A percentile compares a stretch with the other conserved stretches of the same genome.
Conservation (phyloP, 176 grass and related monocot species). For the Alopecurus myosuroides region DNA sequence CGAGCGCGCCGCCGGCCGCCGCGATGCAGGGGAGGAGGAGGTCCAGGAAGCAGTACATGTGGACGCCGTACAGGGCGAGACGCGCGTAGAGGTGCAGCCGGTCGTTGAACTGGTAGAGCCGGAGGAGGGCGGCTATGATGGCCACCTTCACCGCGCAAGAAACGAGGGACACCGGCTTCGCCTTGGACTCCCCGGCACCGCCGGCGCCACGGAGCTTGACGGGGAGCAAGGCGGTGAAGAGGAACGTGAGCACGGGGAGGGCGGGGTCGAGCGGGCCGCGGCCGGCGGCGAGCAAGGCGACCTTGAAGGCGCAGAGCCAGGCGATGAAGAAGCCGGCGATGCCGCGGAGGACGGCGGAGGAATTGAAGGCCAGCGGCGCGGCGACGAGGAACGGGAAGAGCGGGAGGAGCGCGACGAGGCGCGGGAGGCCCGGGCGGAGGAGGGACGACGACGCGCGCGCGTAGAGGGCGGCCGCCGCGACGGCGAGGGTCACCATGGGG, state of each 20-base stretch:
- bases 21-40: constrained; percentile 25
- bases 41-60: constrained; percentile 40
- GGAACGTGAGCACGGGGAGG: constrained; percentile 10
- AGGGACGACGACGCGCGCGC: neutral
- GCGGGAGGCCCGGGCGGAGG: neutral
- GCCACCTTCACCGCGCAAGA: neutral
- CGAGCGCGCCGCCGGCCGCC: neutral
- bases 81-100: constrained; percentile 13
- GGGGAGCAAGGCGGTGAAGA: constrained; percentile 21
- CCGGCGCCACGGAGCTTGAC: constrained; percentile 3
- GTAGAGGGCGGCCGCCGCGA: constrained; percentile 16
- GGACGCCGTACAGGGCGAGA: constrained; percentile 9
- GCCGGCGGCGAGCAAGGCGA: constrained; percentile 33
- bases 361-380: constrained; percentile 33
- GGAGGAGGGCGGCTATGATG: neutral
- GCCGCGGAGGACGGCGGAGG: neutral
- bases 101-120: neutral
- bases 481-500: neutral
- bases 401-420: constrained; percentile 21
- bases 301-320: constrained; percentile 53
- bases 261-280: constrained; percentile 25
- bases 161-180: constrained; percentile 15
- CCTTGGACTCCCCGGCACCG: neutral
- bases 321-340: constrained; percentile 42
- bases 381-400: constrained; percentile 25